A percentile compares a stretch with the other conserved stretches of the same genome.
Conservation (phyloP, 805 yeast species). For the Candida lessepsii region DNA sequence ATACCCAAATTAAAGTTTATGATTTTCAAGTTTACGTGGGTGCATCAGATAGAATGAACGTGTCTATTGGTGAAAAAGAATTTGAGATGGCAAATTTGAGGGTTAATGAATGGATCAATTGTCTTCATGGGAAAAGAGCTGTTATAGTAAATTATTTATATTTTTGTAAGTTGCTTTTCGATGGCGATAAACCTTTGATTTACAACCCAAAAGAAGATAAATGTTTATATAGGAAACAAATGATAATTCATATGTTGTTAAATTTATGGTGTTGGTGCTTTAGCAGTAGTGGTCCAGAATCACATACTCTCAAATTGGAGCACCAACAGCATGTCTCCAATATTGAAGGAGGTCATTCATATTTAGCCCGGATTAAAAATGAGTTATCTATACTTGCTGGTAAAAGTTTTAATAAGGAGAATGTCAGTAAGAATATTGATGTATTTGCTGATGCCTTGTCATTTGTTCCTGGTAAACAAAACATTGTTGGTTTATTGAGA, state of each 20-base stretch:
- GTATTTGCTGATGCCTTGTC: slow-evolving; percentile 11
- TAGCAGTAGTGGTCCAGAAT: slow-evolving; percentile 14
- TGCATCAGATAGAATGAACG: slow-evolving; percentile 42
- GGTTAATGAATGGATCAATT: slow-evolving; percentile 52
- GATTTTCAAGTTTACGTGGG: slow-evolving; percentile 29
- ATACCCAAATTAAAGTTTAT: slow-evolving; percentile 24
- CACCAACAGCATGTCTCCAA: slow-evolving; percentile 9
- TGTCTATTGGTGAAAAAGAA: slow-evolving; percentile 32
- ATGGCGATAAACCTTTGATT: not conserved
- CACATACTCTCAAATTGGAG: slow-evolving; percentile 6
- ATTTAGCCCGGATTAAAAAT: slow-evolving; percentile 10
- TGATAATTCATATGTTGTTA: slow-evolving; percentile 15
- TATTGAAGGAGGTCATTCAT: slow-evolving; percentile 13
- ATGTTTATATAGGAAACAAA: slow-evolving; percentile 15
- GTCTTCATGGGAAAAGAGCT: slow-evolving; percentile 47
- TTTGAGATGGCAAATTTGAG: slow-evolving; percentile 47
- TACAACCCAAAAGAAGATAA: slow-evolving; percentile 14
- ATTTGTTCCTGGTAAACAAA: slow-evolving; percentile 9
- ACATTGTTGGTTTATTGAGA: slow-evolving; percentile 15
- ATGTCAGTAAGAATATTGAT: slow-evolving; percentile 10
- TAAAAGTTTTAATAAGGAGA: slow-evolving; percentile 10
- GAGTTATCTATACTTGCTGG: slow-evolving; percentile 14
- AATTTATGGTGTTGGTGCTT: slow-evolving; percentile 16
- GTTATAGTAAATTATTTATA: slow-evolving; percentile 36
- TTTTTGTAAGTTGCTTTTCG: slow-evolving; percentile 11